phyloP scores from a whole-genome alignment of 495 filamentous ascomycete species.

The Tuber microsphaerosporum region DNA sequence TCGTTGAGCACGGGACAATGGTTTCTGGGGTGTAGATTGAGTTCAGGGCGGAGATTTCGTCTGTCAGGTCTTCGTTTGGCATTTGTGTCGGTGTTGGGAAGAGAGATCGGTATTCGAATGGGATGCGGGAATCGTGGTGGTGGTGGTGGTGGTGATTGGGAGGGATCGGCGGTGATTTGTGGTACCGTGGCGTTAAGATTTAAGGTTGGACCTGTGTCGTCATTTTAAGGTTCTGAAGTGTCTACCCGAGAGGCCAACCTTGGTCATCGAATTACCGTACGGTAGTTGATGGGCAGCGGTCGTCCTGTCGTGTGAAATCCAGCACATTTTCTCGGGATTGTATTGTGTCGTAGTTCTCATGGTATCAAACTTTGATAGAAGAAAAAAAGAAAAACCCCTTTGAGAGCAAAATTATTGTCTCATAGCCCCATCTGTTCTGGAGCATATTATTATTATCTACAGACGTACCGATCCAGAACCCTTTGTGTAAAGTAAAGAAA shows the following conservation, averaged over 20 bases:
- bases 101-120: background rate
- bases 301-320: background rate
- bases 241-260: background rate
- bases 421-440: background rate
- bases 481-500: background rate
- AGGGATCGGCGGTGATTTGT: background rate
- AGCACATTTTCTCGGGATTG: background rate
- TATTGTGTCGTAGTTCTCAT: background rate
- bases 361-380: background rate
- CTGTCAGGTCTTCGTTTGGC: constrained; percentile 62
- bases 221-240: background rate
- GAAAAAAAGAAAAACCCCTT: constrained; percentile 1
- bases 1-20: constrained; percentile 44
- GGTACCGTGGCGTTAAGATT: background rate
- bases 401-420: background rate
- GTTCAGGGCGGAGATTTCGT: constrained; percentile 86
- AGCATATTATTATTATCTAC: background rate
- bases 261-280: background rate
- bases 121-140: background rate
- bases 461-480: background rate
- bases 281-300: background rate
- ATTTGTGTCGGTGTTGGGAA: constrained; percentile 43
- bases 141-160: background rate
- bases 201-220: background rate
- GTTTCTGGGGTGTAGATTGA: constrained; percentile 78